Evolutionary conservation across 202 grass and related monocot species (phyloP).

Genomic region (Zizania palustris): DNA sequence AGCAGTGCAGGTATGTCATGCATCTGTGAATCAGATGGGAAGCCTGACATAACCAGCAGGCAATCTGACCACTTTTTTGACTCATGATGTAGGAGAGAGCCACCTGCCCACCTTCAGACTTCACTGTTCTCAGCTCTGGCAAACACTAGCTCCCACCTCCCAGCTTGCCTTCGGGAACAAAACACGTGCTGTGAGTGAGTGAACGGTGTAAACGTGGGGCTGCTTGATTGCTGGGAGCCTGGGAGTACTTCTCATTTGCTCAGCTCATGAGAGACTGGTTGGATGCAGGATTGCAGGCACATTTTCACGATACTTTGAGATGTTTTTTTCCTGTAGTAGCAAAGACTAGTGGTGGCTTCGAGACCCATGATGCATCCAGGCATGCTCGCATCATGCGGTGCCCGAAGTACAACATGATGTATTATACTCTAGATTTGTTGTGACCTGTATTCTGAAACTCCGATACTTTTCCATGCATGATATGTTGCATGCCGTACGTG

Average conservation of each 20-base stretch:
- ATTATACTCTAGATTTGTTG: not conserved
- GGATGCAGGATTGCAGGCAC: not conserved
- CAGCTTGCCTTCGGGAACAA: no score
- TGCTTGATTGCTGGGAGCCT: not conserved
- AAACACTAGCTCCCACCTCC: no score
- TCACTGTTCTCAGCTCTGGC: no score
- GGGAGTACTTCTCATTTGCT: not conserved
- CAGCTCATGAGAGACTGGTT: not conserved
- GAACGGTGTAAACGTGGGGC: not conserved
- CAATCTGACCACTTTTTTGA: no score
- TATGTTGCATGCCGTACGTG: not conserved
- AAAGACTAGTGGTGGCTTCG: not conserved
- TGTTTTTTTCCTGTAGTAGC: not conserved
- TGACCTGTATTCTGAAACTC: not conserved
- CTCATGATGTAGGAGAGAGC: no score
- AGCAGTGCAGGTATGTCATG: no score
- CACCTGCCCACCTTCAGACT: no score
- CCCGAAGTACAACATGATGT: not conserved
- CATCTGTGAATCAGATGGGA: no score
- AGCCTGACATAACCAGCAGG: no score
- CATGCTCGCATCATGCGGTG: conserved; percentile 37
- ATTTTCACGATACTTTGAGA: not conserved
- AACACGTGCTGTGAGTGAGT: no score
- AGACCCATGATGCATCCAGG: conserved; percentile 13
- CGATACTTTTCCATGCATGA: not conserved